Evolutionary conservation across 257 asterid genomes (phyloP), one percentile per base, ranked within the genome.

Genomic region (Nicotiana paniculata): DNA sequence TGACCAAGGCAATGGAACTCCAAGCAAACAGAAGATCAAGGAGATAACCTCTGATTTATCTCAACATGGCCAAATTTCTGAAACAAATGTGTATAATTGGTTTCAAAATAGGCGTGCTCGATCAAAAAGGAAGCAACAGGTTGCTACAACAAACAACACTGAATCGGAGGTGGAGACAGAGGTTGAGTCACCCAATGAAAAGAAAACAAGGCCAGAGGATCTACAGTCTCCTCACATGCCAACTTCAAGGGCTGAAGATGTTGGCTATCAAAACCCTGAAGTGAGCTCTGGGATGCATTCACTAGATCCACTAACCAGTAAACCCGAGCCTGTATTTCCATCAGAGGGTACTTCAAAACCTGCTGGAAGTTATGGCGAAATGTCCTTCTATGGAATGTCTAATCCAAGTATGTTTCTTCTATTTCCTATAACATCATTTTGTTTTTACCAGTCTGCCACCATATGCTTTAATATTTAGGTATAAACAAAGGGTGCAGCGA

Each of bases 51-150:
- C 87, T 18, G 98, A 96, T 83, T 86, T 96, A 78, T 91, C 93
- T 10, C 99, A 96, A 81, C 99, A 96, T 51, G 99, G 99, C 43
- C 98, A 92, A 88, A 94, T 96, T 86, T 93, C 98, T 10, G 99
- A 96, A 85, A 96, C 98, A 4, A 96, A 96, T 86, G 99, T 96
- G 76, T 96, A 96, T 67, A 96, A 96, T 83, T 96, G 99, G 99
- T 96, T 96, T 82, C 99, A 96, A 80, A 96, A 96, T 72, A 90
- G 99, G 90, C 98, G 99, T 37, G 99, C 99, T 65, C 87, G 99
- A 81, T 96, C 99, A 9, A 96, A 94, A 83, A 87, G 99, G 86
- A 96, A 96, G 91, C 98, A 94, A 75, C 97, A 92, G 72, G 88
- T 89, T 57, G 64, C 89, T 24, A 85, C 91, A 11, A 58, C 93